Evolutionary conservation across 192 early-diverging fungal species (phyloP).

Genomic region (Coemansia interrupta): DNA sequence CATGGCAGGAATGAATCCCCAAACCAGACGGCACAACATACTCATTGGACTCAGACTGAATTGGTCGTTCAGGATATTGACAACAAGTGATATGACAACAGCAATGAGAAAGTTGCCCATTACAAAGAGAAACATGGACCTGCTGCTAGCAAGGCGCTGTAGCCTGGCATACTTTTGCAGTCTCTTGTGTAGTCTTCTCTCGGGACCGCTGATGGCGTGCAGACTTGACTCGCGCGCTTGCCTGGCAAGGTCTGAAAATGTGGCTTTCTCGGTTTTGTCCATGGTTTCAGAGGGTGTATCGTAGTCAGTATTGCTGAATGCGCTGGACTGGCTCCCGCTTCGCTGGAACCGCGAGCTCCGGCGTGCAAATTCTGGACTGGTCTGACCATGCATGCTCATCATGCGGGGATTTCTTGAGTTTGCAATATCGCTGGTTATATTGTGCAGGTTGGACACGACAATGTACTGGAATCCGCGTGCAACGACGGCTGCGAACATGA

Average conservation of each 20-base stretch:
- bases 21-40: conserved; percentile 23
- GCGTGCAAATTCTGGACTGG: background rate
- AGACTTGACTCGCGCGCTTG: conserved; percentile 1
- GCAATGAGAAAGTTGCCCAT: conserved; percentile 16
- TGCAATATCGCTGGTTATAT: conserved; percentile 30
- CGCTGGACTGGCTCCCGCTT: conserved; percentile 32
- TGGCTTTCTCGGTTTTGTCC: conserved; percentile 12
- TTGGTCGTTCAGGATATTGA: conserved; percentile 44
- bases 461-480: conserved; percentile 34
- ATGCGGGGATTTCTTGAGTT: conserved; percentile 22
- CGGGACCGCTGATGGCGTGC: conserved; percentile 5
- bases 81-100: conserved; percentile 22
- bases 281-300: conserved; percentile 2
- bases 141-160: conserved; percentile 26
- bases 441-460: conserved; percentile 41
- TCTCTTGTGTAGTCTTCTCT: conserved; percentile 18
- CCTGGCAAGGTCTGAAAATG: conserved; percentile 1
- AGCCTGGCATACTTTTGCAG: conserved; percentile 35
- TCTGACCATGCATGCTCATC: conserved; percentile 9
- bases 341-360: conserved; percentile 4
- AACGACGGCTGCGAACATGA: conserved; percentile 23
- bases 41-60: conserved; percentile 25
- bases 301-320: conserved; percentile 33
- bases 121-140: conserved; percentile 18
- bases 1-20: conserved; percentile 31